Evolutionary conservation across 345 rosid species (phyloP).

Genomic region (Fremontodendron californicum): DNA sequence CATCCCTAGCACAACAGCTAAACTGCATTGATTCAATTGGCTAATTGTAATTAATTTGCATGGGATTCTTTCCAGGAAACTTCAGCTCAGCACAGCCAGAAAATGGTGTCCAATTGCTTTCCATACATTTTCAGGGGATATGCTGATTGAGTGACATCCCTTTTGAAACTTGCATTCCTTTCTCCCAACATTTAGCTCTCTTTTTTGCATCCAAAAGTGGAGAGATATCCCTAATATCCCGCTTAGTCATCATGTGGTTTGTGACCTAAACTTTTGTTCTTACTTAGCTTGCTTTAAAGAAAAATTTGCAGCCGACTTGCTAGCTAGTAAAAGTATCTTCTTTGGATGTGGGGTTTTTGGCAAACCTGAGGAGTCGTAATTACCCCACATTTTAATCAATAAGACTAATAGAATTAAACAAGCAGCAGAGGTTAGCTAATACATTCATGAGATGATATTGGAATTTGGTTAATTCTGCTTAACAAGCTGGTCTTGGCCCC

Average conservation of each 20-base stretch:
- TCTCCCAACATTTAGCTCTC: constrained; percentile 14
- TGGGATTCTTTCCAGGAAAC: not conserved
- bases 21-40: not conserved
- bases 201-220: constrained; percentile 17
- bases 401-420: not conserved
- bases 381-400: not conserved
- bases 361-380: not conserved
- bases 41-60: not conserved
- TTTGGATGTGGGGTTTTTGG: not conserved
- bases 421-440: too few relatives aligned
- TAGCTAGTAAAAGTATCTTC: not conserved
- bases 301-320: not conserved
- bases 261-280: not conserved
- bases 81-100: not conserved
- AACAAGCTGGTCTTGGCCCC: not conserved
- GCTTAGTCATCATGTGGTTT: not conserved
- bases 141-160: not conserved
- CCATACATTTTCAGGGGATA: not conserved
- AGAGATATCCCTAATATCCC: constrained; percentile 25
- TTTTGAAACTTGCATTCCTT: constrained; percentile 5
- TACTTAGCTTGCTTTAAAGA: not conserved
- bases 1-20: too few relatives aligned
- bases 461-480: not conserved
- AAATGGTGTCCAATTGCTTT: not conserved
- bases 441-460: not conserved